These are phyloP conservation scores for Auricularia cornea DNA, from an alignment of 768 basidiomycete genomes.

Conservation along the genomic window DNA sequence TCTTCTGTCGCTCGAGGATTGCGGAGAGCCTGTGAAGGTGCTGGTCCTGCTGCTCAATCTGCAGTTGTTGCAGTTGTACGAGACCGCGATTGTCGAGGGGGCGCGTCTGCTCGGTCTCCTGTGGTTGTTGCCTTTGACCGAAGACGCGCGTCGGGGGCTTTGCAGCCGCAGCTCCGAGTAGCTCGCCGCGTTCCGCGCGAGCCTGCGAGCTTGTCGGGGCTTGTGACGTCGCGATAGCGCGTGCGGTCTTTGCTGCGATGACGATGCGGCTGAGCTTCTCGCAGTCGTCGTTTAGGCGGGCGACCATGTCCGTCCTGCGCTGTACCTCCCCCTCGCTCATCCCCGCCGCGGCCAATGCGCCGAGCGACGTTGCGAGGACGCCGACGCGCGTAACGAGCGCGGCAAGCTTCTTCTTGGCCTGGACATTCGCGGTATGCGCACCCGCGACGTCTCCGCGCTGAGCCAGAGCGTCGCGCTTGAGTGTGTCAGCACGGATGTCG, in stretches of 20 bases:
- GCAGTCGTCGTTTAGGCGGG: conserved; percentile 81
- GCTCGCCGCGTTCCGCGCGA: not conserved
- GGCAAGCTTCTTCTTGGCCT: conserved; percentile 79
- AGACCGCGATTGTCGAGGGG: conserved; percentile 81
- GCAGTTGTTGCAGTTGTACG: conserved; percentile 65
- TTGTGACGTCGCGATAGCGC: not conserved
- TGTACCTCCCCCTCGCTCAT: conserved; percentile 90
- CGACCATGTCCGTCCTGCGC: conserved; percentile 82
- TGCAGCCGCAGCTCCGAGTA: conserved; percentile 10
- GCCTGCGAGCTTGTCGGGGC: not conserved
- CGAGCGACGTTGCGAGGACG: conserved; percentile 58
- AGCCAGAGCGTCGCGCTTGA: conserved; percentile 78
- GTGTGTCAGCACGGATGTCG: conserved; percentile 76
- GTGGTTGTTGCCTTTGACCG: conserved; percentile 50
- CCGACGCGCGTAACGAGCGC: conserved; percentile 68
- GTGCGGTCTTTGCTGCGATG: conserved; percentile 40
- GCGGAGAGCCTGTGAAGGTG: conserved; percentile 75
- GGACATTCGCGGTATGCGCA: conserved; percentile 72
- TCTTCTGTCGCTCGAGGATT: conserved; percentile 75
- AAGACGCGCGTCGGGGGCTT: conserved; percentile 64
- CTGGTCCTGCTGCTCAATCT: conserved; percentile 77
- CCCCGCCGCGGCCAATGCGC: conserved; percentile 54
- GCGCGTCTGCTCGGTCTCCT: conserved; percentile 80
- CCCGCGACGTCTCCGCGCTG: conserved; percentile 63
- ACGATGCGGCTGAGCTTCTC: conserved; percentile 83